Conservation (phyloP, 2,329 filamentous ascomycete genomes). For the Aspergillus glaucus region DNA sequence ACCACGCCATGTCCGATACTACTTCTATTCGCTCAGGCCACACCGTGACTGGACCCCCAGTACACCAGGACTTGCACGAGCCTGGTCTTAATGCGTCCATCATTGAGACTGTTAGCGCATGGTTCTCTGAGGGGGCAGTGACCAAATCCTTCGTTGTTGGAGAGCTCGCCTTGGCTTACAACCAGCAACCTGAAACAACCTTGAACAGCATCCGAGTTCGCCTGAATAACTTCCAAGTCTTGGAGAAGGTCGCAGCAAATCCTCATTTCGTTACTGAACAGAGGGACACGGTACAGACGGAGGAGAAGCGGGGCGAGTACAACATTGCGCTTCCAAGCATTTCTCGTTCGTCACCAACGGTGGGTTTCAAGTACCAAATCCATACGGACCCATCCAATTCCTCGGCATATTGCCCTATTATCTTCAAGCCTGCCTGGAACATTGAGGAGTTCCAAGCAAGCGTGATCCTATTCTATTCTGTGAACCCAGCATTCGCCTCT, state of each 20-base stretch:
- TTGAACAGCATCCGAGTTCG: constrained; percentile 60
- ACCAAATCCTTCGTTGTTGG: constrained; percentile 71
- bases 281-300: constrained; percentile 36
- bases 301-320: constrained; percentile 68
- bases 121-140: constrained; percentile 67
- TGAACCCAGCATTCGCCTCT: constrained; percentile 64
- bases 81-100: constrained; percentile 82
- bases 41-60: constrained; percentile 63
- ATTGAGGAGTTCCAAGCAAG: constrained; percentile 78
- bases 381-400: constrained; percentile 59
- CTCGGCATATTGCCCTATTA: constrained; percentile 61
- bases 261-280: constrained; percentile 75
- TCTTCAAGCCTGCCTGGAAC: constrained; percentile 74
- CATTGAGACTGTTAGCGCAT: constrained; percentile 83
- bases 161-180: constrained; percentile 83
- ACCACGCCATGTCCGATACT: constrained; percentile 71
- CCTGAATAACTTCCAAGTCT: constrained; percentile 77
- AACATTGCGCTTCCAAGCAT: constrained; percentile 67
- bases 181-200: constrained; percentile 36
- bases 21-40: constrained; percentile 86
- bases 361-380: constrained; percentile 89
- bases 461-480: constrained; percentile 73
- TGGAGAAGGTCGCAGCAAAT: constrained; percentile 92
- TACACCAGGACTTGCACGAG: constrained; percentile 73
- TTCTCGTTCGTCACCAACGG: constrained; percentile 55